Base-by-base conservation (phyloP, 768 basidiomycete species). In the Aureoboletus auriporus region DNA sequence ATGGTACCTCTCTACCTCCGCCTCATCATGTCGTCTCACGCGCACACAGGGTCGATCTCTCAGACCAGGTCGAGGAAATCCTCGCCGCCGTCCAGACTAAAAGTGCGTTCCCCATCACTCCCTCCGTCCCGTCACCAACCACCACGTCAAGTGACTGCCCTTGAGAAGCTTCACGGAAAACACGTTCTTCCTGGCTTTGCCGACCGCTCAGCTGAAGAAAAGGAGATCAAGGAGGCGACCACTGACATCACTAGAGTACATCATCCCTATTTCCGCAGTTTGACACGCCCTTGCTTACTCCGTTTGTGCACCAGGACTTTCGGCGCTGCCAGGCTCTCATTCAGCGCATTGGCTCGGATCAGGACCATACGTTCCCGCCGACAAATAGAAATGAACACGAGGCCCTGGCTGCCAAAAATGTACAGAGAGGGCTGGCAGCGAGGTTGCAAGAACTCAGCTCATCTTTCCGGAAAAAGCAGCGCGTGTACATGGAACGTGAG, bases 401-500 rank as follows among this genome's bases (percentile, higher is more conserved):
- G 57, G 70, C 73, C 8, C 73, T 82, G 35, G 80, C 93, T 1
- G 87, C 91, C 30, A 89, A 89, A 72, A 98, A 99, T 65, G 90
- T 97, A 17, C 96, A 98, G 67, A 82, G 93, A 36, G 93, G 85
- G 17, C 80, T 99, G 45, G 96, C 96, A n/a, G 92, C 89, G 33
- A 93, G 93, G 67, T 82, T 97, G 11, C 96, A 98, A 71, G 91
- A 93, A 58, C 75, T 93, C 44, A 94, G 92, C 59, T 87, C 86
- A 17, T 75, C 83, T 11, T 97, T 99, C 65, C 82, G 96, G 53
- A 97, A 96, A 76, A 98, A 95, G 73, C 96, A 99, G 70, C 84
- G 92, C 51, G 89, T 95, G 29, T 98, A 97, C 69, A 89, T 99
- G 89, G 89, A 96, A 71, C 94, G 96, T 95, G 65, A 70, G 94